Evolutionary conservation across 1,139 yeast genomes (phyloP).

Genomic region (Hemisphaericaspora lyxosophila): DNA sequence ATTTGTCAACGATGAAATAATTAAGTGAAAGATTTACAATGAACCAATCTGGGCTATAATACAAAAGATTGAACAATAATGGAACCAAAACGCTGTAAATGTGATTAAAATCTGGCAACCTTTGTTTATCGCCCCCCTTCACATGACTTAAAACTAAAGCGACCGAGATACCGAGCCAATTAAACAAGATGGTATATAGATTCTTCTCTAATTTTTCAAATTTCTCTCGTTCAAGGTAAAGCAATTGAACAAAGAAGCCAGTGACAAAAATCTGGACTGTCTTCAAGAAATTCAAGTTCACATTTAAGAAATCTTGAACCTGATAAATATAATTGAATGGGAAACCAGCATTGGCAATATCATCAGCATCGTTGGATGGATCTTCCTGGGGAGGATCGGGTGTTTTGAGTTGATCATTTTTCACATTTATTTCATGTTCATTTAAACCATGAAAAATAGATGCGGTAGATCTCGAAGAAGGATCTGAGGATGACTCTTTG

Average conservation of each 20-base stretch:
- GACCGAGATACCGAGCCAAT: constrained; percentile 32
- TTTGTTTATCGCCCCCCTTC: constrained; percentile 18
- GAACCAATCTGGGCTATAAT: constrained; percentile 24
- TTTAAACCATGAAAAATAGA: constrained; percentile 20
- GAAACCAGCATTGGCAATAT: constrained; percentile 14
- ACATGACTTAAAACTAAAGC: constrained; percentile 32
- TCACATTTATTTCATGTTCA: constrained; percentile 10
- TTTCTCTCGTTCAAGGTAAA: constrained; percentile 23
- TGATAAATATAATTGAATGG: constrained; percentile 32
- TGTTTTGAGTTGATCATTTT: constrained; percentile 1
- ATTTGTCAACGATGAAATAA: constrained; percentile 34
- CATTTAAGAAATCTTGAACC: constrained; percentile 42
- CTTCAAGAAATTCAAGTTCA: constrained; percentile 29
- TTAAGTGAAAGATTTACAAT: constrained; percentile 37
- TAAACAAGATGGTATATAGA: constrained; percentile 33
- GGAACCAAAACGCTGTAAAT: constrained; percentile 39
- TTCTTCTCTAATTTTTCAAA: constrained; percentile 19
- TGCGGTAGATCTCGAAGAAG: constrained; percentile 21
- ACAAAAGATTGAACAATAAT: constrained; percentile 22
- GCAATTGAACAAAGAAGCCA: constrained; percentile 31
- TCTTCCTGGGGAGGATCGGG: constrained; percentile 3
- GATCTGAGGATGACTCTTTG: constrained; percentile 3
- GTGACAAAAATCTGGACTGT: constrained; percentile 36
- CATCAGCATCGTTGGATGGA: constrained; percentile 6
- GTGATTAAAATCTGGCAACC: constrained; percentile 40